These are phyloP conservation scores for Periglandula ipomoeae DNA, from an alignment of 2,329 filamentous ascomycete genomes.

Conservation along the genomic window DNA sequence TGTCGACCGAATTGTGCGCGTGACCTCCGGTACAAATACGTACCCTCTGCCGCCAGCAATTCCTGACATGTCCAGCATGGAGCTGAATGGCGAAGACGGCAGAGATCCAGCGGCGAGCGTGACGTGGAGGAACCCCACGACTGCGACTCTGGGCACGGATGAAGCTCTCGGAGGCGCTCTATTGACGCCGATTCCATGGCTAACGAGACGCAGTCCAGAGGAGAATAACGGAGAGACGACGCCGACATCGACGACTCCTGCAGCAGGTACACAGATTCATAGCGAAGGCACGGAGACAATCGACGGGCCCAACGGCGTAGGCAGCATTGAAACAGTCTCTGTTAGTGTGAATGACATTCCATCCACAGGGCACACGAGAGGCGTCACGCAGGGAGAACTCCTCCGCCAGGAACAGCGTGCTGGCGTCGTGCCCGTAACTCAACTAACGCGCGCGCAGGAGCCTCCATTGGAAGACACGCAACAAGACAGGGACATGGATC, in stretches of 20 bases:
- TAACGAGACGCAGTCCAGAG: constrained; percentile 37
- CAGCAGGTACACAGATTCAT: constrained; percentile 37
- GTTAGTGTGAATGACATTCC: constrained; percentile 64
- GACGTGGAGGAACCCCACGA: constrained; percentile 38
- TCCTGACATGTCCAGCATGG: constrained; percentile 46
- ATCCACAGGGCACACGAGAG: constrained; percentile 40
- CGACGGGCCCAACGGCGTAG: constrained; percentile 69
- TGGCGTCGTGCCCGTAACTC: constrained; percentile 63
- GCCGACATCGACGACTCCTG: constrained; percentile 3
- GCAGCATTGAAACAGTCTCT: constrained; percentile 71
- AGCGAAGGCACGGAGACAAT: constrained; percentile 74
- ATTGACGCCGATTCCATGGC: constrained; percentile 90
- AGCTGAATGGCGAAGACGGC: constrained; percentile 52
- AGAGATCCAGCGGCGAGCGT: constrained; percentile 28
- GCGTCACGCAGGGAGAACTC: constrained; percentile 74
- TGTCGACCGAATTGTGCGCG: constrained; percentile 80
- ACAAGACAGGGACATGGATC: constrained; percentile 34
- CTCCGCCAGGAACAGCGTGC: constrained; percentile 80
- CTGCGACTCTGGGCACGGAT: constrained; percentile 61
- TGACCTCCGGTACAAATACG: constrained; percentile 69
- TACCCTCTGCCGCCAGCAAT: constrained; percentile 73
- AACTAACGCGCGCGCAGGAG: constrained; percentile 38
- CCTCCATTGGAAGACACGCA: constrained; percentile 28
- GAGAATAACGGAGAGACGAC: constrained; percentile 14
- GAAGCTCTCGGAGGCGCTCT: constrained; percentile 84